phyloP scores from a whole-genome alignment of 148 eudicot species.

The Polygonum maritimum region DNA sequence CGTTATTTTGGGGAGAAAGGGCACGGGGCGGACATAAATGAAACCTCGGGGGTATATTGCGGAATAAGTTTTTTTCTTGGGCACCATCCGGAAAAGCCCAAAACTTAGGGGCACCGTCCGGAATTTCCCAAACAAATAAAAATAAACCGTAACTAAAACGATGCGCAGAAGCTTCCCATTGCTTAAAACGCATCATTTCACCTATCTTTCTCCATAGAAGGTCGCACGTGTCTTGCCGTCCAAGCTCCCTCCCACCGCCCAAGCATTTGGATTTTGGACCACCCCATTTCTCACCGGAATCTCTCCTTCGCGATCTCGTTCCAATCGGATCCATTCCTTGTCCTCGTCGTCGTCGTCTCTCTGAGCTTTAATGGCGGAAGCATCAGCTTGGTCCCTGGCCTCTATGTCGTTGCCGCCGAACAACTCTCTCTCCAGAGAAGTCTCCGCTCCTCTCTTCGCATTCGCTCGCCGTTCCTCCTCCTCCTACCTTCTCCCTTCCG shows the following conservation, averaged over 20 bases:
- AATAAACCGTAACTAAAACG: not conserved
- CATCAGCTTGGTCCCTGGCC: not conserved
- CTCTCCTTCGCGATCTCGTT: not conserved
- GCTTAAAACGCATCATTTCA: not conserved
- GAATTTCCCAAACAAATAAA: no score
- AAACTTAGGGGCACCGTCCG: no score
- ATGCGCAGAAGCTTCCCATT: not conserved
- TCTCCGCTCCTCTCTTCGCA: not conserved
- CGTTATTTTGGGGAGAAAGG: no score
- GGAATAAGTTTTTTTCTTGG: no score
- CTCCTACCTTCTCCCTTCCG: not conserved
- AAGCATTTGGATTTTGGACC: not conserved
- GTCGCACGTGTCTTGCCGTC: not conserved
- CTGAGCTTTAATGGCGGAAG: conserved; percentile 8
- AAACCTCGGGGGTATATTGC: no score
- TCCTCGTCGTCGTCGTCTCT: not conserved
- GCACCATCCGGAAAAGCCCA: no score
- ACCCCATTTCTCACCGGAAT: not conserved
- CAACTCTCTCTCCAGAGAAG: conserved; percentile 4
- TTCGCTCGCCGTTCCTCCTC: not conserved
- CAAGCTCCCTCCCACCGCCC: not conserved
- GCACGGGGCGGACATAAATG: no score
- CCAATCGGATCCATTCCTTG: not conserved
- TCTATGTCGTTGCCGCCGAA: not conserved
- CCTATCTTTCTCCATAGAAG: not conserved